Evolutionary conservation across 2,329 filamentous ascomycete genomes (phyloP), one percentile per base, ranked within the genome.

Genomic region (Verticillium nubilum): DNA sequence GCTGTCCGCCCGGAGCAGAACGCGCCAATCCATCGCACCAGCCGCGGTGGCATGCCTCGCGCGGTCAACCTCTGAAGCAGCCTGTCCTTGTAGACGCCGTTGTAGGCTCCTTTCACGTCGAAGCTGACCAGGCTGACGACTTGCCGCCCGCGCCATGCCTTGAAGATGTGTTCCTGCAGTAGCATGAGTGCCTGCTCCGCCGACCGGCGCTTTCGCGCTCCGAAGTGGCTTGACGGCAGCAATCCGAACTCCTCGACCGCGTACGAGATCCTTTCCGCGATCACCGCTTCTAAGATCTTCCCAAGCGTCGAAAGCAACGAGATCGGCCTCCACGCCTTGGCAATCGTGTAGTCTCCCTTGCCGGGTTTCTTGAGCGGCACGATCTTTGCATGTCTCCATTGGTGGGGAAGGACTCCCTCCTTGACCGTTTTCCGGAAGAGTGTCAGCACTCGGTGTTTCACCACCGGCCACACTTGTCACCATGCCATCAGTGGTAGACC

Each of bases 81-180:
- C 63, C 70, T 59, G 47, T 73, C 67, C 59, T 73, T 73, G 28
- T 63, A 73, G 15, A 77, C 72, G n/a, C 74, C 66, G 55, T 77
- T 77, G 59, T 74, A 77, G 56, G 72, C 73, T 19, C 73, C 72
- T 62, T 77, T 76, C 2, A 77, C 65, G 63, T 77, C 70, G 56
- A 76, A 76, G 58, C 68, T 73, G 55, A 74, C 64, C 9, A 75
- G 64, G 56, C 69, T 73, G 7, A 74, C 61, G 9, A 71, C 67
- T 60, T 68, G 67, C 47, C 47, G 19, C 19, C 19, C 47, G 19
- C 47, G 33, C n/a, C 59, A 29, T 13, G 58, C 54, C 23, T 26
- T 52, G 58, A 52, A 57, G 25, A 60, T 54, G 10, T 54, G 23
- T 28, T 60, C 58, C 17, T 57, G 31, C 4, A 60, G 54, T n/a